These are phyloP conservation scores for Lactarius hatsudake DNA, from an alignment of 768 basidiomycete genomes.

Conservation along the genomic window DNA sequence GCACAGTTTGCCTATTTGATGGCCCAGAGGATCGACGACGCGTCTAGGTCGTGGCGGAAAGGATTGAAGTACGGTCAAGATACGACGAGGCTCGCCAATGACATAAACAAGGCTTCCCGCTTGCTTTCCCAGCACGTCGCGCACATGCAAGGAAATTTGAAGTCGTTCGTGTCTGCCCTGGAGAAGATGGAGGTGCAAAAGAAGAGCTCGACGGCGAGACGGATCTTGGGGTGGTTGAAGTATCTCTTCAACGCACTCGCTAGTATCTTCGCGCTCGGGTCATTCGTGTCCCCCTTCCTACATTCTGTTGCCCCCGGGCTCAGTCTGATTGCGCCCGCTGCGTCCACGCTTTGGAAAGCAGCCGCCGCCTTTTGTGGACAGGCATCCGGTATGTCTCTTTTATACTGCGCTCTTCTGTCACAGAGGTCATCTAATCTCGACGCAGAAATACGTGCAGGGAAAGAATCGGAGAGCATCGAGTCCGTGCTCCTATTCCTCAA, in stretches of 20 bases:
- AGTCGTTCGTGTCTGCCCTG: constrained; percentile 9
- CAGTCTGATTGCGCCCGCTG: background rate
- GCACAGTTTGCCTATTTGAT: constrained; percentile 13
- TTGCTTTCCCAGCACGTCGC: constrained; percentile 4
- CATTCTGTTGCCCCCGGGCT: background rate
- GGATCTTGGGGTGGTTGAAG: constrained; percentile 17
- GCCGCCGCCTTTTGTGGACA: constrained; percentile 3
- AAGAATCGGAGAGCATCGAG: constrained; percentile 12
- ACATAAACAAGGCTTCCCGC: constrained; percentile 7
- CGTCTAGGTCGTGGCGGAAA: constrained; percentile 13
- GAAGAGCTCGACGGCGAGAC: background rate
- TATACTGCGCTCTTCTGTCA: background rate
- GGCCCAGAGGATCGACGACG: constrained; percentile 15
- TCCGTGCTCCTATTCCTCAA: constrained; percentile 17
- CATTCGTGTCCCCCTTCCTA: constrained; percentile 10
- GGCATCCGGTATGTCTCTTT: constrained; percentile 8
- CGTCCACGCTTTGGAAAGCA: constrained; percentile 10
- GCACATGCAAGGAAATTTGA: constrained; percentile 1
- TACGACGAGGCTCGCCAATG: constrained; percentile 18
- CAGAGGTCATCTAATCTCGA: background rate
- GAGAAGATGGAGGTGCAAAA: constrained; percentile 14
- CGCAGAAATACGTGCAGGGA: constrained; percentile 6
- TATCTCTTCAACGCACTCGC: constrained; percentile 14
- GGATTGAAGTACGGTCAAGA: constrained; percentile 7
- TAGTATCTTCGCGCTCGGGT: background rate